Conservation (phyloP, 1,284 basidiomycete species). For the Rhodofomes roseus region DNA sequence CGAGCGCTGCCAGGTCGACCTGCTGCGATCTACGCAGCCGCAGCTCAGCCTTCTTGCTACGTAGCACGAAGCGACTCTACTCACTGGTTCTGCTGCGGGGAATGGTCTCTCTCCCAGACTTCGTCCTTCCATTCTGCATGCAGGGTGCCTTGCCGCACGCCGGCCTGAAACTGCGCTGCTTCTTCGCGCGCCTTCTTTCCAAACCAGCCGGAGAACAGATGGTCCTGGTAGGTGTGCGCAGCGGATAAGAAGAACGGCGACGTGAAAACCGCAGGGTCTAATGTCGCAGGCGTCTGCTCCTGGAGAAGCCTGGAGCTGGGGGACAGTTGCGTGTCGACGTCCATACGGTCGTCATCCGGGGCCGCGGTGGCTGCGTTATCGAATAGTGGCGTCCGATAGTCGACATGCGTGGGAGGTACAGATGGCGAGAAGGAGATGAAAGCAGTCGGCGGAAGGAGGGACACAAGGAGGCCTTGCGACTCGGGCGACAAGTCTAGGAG, state of each 20-base stretch:
- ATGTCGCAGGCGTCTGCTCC: conserved; percentile 15
- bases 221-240: conserved; percentile 55
- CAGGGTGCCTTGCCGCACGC: conserved; percentile 39
- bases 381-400: conserved; percentile 8
- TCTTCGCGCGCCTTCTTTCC: conserved; percentile 40
- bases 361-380: conserved; percentile 20
- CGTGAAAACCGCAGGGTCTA: conserved; percentile 43
- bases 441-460: conserved; percentile 48
- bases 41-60: not conserved
- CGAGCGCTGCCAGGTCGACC: conserved; percentile 41
- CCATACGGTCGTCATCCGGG: conserved; percentile 27
- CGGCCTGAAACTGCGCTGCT: conserved; percentile 38
- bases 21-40: conserved; percentile 19
- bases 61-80: not conserved
- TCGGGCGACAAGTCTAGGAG: conserved; percentile 48
- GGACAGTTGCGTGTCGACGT: conserved; percentile 4
- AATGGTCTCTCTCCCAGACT: conserved; percentile 46
- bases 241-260: conserved; percentile 53
- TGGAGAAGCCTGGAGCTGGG: not conserved
- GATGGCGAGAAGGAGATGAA: conserved; percentile 36
- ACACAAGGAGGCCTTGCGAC: conserved; percentile 35
- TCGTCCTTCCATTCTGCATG: conserved; percentile 62
- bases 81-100: conserved; percentile 13
- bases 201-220: conserved; percentile 51
- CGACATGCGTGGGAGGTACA: conserved; percentile 41